A percentile compares a stretch with the other conserved stretches of the same genome.
These are phyloP conservation scores for Tarenaya hassleriana DNA, from an alignment of 345 rosid genomes.

Conservation along the genomic window DNA sequence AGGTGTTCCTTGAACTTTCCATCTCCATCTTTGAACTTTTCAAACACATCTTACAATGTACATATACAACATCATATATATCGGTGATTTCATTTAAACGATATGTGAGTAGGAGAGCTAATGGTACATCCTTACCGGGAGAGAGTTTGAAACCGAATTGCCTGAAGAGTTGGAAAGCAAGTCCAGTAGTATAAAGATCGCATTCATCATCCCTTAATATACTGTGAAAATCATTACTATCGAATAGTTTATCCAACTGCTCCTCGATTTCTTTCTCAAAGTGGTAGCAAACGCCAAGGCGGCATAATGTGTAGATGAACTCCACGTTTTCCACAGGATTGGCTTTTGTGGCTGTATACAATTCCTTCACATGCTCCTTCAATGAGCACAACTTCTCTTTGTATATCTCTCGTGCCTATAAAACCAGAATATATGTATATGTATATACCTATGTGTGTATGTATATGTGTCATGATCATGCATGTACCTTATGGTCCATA, in stretches of 20 bases:
- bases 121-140: constrained; percentile 1
- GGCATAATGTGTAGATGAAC: constrained; percentile 12
- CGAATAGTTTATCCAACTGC: constrained; percentile 4
- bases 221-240: not conserved
- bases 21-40: constrained; percentile 5
- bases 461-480: too few species aligned
- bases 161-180: constrained; percentile 1
- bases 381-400: not conserved
- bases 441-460: too few species aligned
- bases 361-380: not conserved
- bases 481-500: too few species aligned
- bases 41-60: constrained; percentile 10
- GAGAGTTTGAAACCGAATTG: not conserved
- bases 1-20: constrained; percentile 4
- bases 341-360: not conserved
- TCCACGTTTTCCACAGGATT: not conserved
- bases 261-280: not conserved
- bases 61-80: not conserved
- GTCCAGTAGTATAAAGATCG: not conserved
- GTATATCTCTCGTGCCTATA: not conserved
- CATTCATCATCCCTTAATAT: constrained; percentile 2
- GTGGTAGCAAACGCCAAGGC: constrained; percentile 20
- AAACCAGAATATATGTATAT: too few species aligned
- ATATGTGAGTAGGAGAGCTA: too few species aligned
- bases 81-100: too few species aligned